These are phyloP conservation scores for Backusella luteola DNA, from an alignment of 192 early-diverging fungal genomes.

Conservation along the genomic window DNA sequence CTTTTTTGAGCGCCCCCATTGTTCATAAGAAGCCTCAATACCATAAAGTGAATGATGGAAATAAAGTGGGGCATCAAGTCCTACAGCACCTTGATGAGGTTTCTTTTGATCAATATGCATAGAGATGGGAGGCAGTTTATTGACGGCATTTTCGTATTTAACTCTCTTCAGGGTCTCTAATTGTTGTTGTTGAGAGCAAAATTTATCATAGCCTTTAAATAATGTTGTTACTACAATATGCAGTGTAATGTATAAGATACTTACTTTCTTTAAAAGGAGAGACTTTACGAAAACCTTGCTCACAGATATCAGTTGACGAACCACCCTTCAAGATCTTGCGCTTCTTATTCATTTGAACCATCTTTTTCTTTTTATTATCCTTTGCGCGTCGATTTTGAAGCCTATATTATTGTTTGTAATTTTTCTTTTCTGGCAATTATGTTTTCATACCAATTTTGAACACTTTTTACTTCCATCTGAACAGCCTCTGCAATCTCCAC, in stretches of 20 bases:
- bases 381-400: slow-evolving; percentile 12
- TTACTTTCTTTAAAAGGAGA: neutral
- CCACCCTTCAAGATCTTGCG: neutral
- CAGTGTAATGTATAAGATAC: neutral
- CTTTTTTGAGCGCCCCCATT: neutral
- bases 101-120: neutral
- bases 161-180: neutral
- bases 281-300: neutral
- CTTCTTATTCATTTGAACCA: neutral
- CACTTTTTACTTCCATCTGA: slow-evolving; percentile 5
- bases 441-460: slow-evolving; percentile 8
- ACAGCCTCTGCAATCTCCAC: neutral
- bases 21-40: neutral
- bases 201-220: neutral
- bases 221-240: neutral
- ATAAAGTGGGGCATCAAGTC: neutral
- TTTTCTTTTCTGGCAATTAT: neutral
- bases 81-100: neutral
- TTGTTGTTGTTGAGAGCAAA: neutral
- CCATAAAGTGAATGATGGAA: slow-evolving; percentile 7
- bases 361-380: slow-evolving; percentile 9
- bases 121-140: slow-evolving; percentile 2
- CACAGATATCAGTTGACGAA: neutral
- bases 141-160: neutral
- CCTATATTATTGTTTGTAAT: neutral